These are phyloP conservation scores for Epichloe gansuensis DNA, from an alignment of 2,329 filamentous ascomycete species.

Conservation along the genomic window DNA sequence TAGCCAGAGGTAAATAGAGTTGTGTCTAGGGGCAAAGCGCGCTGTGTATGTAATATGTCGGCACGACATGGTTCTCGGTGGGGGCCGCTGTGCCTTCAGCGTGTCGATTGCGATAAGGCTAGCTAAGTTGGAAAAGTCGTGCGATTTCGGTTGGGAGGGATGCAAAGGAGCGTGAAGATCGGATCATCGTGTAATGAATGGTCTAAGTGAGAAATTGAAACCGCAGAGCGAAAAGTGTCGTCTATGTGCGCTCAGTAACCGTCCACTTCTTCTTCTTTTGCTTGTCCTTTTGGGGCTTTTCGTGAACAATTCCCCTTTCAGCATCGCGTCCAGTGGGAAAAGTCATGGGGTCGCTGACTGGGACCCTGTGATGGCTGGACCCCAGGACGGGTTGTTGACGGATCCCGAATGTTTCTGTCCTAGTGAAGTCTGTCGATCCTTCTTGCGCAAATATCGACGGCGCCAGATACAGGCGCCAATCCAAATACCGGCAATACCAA, in stretches of 20 bases:
- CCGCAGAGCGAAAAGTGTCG: not conserved
- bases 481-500: constrained; percentile 57
- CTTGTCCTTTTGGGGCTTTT: constrained; percentile 16
- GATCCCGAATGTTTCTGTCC: constrained; percentile 28
- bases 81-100: not conserved
- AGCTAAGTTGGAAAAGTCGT: not conserved
- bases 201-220: not conserved
- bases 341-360: constrained; percentile 11
- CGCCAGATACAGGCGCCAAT: constrained; percentile 58
- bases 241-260: constrained; percentile 30
- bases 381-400: constrained; percentile 23
- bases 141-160: not conserved
- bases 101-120: not conserved
- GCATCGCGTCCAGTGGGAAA: constrained; percentile 4
- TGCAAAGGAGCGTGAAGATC: not conserved
- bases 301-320: constrained; percentile 5
- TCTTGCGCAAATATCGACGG: constrained; percentile 59
- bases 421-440: constrained; percentile 37
- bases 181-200: not conserved
- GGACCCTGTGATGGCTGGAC: constrained; percentile 16
- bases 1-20: not conserved
- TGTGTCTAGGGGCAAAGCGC: not conserved
- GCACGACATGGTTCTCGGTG: not conserved
- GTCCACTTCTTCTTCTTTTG: constrained; percentile 38
- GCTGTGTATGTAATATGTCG: not conserved